These are phyloP conservation scores for Periconia sp. DNA, from an alignment of 2,329 filamentous ascomycete genomes.

Conservation along the genomic window DNA sequence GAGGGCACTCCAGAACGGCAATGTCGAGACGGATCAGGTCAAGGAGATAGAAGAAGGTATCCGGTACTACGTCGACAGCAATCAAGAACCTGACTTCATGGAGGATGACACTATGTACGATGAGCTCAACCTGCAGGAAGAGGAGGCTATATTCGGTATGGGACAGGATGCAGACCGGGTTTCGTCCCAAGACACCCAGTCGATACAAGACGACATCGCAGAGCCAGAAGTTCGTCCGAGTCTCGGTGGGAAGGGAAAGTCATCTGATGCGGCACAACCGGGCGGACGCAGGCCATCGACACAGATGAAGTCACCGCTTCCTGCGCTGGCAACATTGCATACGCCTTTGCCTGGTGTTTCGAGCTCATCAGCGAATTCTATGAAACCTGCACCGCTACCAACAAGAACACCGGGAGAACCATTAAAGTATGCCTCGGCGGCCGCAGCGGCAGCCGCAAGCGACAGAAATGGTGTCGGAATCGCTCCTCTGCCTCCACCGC, in stretches of 20 bases:
- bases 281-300: slow-evolving; percentile 77
- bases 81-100: slow-evolving; percentile 85
- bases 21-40: slow-evolving; percentile 85
- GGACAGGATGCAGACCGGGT: slow-evolving; percentile 79
- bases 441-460: slow-evolving; percentile 87
- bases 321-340: slow-evolving; percentile 89
- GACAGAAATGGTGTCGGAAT: slow-evolving; percentile 91
- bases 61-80: slow-evolving; percentile 92
- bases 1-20: slow-evolving; percentile 89
- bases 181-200: slow-evolving; percentile 95
- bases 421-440: slow-evolving; percentile 95
- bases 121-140: slow-evolving; percentile 88
- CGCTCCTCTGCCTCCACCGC: slow-evolving; percentile 88
- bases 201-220: slow-evolving; percentile 80
- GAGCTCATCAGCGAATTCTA: slow-evolving; percentile 66
- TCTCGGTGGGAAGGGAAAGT: slow-evolving; percentile 61
- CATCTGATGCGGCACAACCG: slow-evolving; percentile 64
- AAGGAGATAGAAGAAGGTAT: slow-evolving; percentile 90
- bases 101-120: slow-evolving; percentile 97
- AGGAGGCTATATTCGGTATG: slow-evolving; percentile 88
- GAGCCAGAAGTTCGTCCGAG: slow-evolving; percentile 64
- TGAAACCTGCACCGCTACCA: slow-evolving; percentile 93
- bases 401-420: slow-evolving; percentile 85
- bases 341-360: slow-evolving; percentile 68
- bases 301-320: slow-evolving; percentile 91